phyloP scores from a whole-genome alignment of 768 basidiomycete species.

The Trametes cubensis region DNA sequence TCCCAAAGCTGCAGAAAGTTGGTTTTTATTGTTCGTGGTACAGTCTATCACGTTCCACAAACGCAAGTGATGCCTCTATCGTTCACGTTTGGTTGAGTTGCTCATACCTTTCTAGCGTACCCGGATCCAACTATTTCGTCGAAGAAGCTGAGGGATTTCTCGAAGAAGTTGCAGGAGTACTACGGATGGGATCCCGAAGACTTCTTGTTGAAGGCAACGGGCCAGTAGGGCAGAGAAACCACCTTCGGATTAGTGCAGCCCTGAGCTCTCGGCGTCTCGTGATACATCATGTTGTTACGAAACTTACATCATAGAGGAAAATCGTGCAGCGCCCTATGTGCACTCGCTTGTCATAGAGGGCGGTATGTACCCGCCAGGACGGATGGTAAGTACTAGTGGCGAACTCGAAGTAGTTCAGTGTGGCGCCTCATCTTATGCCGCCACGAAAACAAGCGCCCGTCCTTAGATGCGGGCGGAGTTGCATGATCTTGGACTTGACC shows the following conservation, averaged over 20 bases:
- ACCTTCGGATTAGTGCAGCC: no score
- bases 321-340: no score
- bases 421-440: no score
- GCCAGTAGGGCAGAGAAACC: no score
- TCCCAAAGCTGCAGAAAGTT: not conserved
- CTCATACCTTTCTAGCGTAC: constrained; percentile 61
- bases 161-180: constrained; percentile 57
- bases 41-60: constrained; percentile 79
- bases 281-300: no score
- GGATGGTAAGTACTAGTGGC: no score
- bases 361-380: no score
- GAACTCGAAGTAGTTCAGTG: no score
- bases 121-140: constrained; percentile 68
- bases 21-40: not conserved
- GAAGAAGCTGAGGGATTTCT: constrained; percentile 51
- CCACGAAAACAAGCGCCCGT: not conserved
- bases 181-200: constrained; percentile 69
- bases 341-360: no score
- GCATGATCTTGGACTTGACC: constrained; percentile 12
- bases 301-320: no score
- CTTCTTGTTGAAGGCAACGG: constrained; percentile 36
- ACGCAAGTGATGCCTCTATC: constrained; percentile 44
- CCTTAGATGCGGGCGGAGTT: not conserved
- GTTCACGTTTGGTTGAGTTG: no score
- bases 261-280: no score